Conservation (phyloP, 2,329 filamentous ascomycete species). For the Atkinsonella texensis region DNA sequence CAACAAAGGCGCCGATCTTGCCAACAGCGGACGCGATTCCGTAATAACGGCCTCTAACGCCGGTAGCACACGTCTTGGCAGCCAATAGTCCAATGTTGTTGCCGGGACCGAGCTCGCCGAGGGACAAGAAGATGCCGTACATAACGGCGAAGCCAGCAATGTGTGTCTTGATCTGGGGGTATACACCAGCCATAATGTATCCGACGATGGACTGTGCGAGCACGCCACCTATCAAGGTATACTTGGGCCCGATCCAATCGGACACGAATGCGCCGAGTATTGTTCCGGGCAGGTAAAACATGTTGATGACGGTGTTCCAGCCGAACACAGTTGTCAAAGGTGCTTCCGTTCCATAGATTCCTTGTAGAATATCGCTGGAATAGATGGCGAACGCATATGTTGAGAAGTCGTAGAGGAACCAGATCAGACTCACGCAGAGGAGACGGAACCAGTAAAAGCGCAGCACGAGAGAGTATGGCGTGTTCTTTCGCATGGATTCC, state of each 20-base stretch:
- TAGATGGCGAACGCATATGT: constrained; percentile 81
- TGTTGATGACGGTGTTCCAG: constrained; percentile 79
- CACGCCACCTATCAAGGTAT: constrained; percentile 61
- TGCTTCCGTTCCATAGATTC: constrained; percentile 45
- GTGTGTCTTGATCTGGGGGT: constrained; percentile 51
- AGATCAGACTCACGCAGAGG: constrained; percentile 59
- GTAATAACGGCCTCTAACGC: constrained; percentile 64
- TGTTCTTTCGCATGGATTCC: constrained; percentile 53
- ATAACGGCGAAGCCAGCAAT: constrained; percentile 24
- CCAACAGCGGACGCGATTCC: constrained; percentile 61
- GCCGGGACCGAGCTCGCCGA: constrained; percentile 57
- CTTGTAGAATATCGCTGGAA: constrained; percentile 59
- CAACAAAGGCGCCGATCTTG: constrained; percentile 75
- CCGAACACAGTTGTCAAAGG: constrained; percentile 70
- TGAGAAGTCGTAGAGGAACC: constrained; percentile 88
- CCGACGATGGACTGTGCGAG: constrained; percentile 63
- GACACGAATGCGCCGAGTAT: constrained; percentile 64
- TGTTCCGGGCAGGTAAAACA: constrained; percentile 81
- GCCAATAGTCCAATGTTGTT: constrained; percentile 86
- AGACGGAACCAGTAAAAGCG: constrained; percentile 65
- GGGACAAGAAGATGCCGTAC: constrained; percentile 25
- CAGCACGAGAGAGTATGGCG: constrained; percentile 42
- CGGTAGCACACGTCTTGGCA: constrained; percentile 78
- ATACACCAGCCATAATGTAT: constrained; percentile 80
- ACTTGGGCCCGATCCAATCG: constrained; percentile 68